Conservation (phyloP, 1,284 basidiomycete species). For the Gomphus bonarii region DNA sequence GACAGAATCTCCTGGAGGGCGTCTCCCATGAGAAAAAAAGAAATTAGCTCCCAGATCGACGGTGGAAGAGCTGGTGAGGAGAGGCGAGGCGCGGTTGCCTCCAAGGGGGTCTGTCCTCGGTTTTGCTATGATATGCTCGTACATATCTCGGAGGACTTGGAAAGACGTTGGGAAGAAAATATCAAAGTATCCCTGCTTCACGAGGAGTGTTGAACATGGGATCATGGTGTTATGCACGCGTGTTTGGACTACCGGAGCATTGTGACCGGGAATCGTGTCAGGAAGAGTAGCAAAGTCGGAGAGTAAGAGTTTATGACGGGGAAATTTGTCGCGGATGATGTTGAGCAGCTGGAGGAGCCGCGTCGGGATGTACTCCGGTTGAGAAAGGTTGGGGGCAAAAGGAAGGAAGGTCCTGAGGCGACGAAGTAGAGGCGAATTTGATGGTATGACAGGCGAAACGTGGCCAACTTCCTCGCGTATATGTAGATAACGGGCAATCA, state of each 20-base stretch:
- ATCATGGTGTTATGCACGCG: slow-evolving; percentile 78
- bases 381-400: slow-evolving; percentile 85
- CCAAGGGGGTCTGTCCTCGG: slow-evolving; percentile 28
- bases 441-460: slow-evolving; percentile 48
- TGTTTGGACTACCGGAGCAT: slow-evolving; percentile 96
- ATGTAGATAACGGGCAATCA: slow-evolving; percentile 65
- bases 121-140: slow-evolving; percentile 68
- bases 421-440: slow-evolving; percentile 42
- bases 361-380: slow-evolving; percentile 90
- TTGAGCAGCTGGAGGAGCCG: slow-evolving; percentile 81
- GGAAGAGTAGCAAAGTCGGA: slow-evolving; percentile 89
- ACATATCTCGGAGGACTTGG: slow-evolving; percentile 75
- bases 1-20: slow-evolving; percentile 55
- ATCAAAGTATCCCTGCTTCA: slow-evolving; percentile 95
- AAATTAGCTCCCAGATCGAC: slow-evolving; percentile 49
- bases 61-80: slow-evolving; percentile 38
- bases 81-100: slow-evolving; percentile 32
- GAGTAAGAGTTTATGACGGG: slow-evolving; percentile 83
- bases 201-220: slow-evolving; percentile 84
- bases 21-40: slow-evolving; percentile 59
- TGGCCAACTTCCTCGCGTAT: slow-evolving; percentile 50
- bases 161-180: slow-evolving; percentile 99
- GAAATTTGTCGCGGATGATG: slow-evolving; percentile 78
- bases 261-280: slow-evolving; percentile 75
- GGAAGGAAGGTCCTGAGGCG: slow-evolving; percentile 63